Base-by-base conservation (phyloP, 495 filamentous ascomycete species). In the Halenospora varia region DNA sequence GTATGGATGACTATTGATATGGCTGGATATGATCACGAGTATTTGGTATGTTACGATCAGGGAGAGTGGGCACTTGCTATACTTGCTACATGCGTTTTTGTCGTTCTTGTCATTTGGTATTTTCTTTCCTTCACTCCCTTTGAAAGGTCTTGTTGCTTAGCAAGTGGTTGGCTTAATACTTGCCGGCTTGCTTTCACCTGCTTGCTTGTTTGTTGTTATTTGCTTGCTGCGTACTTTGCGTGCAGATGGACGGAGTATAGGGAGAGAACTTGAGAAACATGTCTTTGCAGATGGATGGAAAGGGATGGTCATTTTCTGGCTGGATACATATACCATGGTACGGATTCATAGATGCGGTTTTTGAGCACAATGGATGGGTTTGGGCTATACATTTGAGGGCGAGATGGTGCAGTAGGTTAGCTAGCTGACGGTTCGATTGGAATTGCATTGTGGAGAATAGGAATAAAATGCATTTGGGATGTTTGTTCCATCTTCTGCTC, bases 1-100 rank as follows among this genome's bases (percentile, higher is more conserved):
- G 51, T 23, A 44, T 10, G 46, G 19, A 48, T 48, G 46, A 24
- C 19, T 48, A 48, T 48, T 19, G 46, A 22, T 48, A 48, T 48
- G 46, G 19, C 18, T 48, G 46, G 13, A 48, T 48, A 48, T 48
- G 46, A 48, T 23, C 46, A 55, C 24, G 41, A 55, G 53, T 54
- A 48, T 47, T 44, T 25, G 40, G 40, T 54, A 46, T 45, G 23
- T 55, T 55, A 55, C 42, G 13, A 54, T 45, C 25, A 54, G 15
- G 29, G 29, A 13, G 29, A 35, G 13, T 35, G 4, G 29, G 29
- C 4, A 35, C 4, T 35, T 6, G 29, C 29, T 4, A 35, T 35
- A 13, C 29, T 35, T 35, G 29, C 6, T 35, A n/a, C 24, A n/a
- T 41, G 13, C 40, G 24, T 52, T 13, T 22, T 52, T 19, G 1